These are phyloP conservation scores for Kwoniella botswanensis DNA, from an alignment of 768 basidiomycete genomes.

Conservation along the genomic window DNA sequence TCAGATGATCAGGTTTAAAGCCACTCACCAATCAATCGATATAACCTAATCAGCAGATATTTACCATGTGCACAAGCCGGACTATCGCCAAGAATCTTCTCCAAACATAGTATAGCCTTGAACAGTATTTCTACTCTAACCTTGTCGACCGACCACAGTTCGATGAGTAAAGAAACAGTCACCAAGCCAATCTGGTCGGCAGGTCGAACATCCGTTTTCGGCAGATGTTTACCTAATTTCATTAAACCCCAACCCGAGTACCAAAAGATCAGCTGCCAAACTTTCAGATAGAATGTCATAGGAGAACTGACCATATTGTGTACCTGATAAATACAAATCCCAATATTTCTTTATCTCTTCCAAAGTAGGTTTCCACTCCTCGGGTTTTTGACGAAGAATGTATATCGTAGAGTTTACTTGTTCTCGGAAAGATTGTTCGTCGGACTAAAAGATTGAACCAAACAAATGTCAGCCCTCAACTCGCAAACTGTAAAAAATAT, in stretches of 20 bases:
- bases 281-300: neutral
- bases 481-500: too few species aligned
- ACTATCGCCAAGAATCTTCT: conserved; percentile 30
- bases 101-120: conserved; percentile 36
- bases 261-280: too few species aligned
- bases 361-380: conserved; percentile 21
- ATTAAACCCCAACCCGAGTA: too few species aligned
- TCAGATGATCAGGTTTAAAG: neutral
- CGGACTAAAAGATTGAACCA: conserved; percentile 21
- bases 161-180: conserved; percentile 21
- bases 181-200: conserved; percentile 38
- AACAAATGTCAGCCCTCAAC: too few species aligned
- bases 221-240: conserved; percentile 33
- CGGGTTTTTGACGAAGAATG: conserved; percentile 18
- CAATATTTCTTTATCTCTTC: conserved; percentile 30
- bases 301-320: conserved; percentile 41
- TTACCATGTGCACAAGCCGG: conserved; percentile 38
- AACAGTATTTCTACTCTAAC: conserved; percentile 5
- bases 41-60: conserved; percentile 46
- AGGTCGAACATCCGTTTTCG: conserved; percentile 43
- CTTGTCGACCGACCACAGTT: conserved; percentile 16
- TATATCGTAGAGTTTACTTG: conserved; percentile 28
- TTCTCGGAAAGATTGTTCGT: conserved; percentile 27
- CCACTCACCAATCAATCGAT: conserved; percentile 45
- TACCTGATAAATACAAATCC: conserved; percentile 37